phyloP scores from a whole-genome alignment of 495 filamentous ascomycete species.

The Aspergillus mulundensis region DNA sequence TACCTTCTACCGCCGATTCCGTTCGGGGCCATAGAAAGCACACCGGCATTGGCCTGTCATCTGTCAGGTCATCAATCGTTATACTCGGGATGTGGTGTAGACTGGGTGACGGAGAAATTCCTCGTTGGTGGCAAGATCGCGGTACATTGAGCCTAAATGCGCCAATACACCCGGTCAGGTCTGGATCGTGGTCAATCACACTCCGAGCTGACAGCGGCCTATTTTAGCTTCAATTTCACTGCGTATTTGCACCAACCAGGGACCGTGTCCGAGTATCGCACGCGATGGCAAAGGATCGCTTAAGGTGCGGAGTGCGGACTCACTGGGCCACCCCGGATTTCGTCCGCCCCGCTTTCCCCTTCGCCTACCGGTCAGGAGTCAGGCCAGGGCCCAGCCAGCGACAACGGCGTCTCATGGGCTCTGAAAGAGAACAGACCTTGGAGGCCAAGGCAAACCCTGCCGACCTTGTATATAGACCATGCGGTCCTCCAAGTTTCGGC shows the following conservation, averaged over 20 bases:
- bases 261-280: too few species aligned
- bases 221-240: neutral
- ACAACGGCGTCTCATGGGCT: neutral
- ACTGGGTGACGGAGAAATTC: constrained; percentile 12
- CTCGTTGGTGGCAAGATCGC: constrained; percentile 3
- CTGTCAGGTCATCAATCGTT: neutral
- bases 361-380: constrained; percentile 7
- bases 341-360: constrained; percentile 10
- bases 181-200: constrained; percentile 7
- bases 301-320: neutral
- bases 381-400: neutral
- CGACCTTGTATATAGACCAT: constrained; percentile 16
- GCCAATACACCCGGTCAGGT: constrained; percentile 3
- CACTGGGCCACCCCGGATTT: constrained; percentile 19
- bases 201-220: neutral
- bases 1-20: neutral
- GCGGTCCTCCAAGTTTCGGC: neutral
- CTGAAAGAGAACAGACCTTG: constrained; percentile 3
- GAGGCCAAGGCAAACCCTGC: neutral
- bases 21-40: too few species aligned
- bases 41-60: neutral
- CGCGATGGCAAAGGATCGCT: neutral
- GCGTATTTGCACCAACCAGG: constrained; percentile 13
- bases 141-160: constrained; percentile 16
- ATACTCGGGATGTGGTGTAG: neutral